Conservation (phyloP, 495 filamentous ascomycete genomes). For the Aspergillus bridgeri region DNA sequence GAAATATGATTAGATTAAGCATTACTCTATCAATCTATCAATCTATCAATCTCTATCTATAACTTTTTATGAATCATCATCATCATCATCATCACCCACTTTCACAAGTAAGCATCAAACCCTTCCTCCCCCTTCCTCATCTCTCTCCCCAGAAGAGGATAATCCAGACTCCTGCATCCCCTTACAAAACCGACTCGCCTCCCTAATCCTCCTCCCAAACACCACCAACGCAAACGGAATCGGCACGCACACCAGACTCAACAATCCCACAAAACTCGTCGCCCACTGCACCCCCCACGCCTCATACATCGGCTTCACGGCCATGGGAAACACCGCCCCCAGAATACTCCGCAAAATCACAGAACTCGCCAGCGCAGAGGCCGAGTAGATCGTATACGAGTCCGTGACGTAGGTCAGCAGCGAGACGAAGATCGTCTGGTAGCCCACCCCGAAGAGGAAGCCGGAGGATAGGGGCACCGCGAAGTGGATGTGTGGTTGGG, state of each 20-base stretch:
- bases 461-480: slow-evolving; percentile 63
- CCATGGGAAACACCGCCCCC: slow-evolving; percentile 53
- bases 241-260: slow-evolving; percentile 37
- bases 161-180: slow-evolving; percentile 15
- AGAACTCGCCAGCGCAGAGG: slow-evolving; percentile 64
- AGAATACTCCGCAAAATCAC: slow-evolving; percentile 57
- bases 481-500: slow-evolving; percentile 53
- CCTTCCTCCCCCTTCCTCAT: no score
- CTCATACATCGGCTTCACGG: slow-evolving; percentile 38
- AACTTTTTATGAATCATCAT: no score
- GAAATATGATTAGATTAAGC: no score
- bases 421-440: slow-evolving; percentile 62
- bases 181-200: slow-evolving; percentile 41
- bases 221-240: slow-evolving; percentile 41
- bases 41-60: no score
- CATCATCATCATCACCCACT: no score
- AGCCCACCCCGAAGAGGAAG: slow-evolving; percentile 66
- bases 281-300: slow-evolving; percentile 44
- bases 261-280: slow-evolving; percentile 43
- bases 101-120: background rate
- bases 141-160: no score
- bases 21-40: no score
- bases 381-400: slow-evolving; percentile 69
- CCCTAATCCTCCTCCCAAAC: slow-evolving; percentile 33
- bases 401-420: slow-evolving; percentile 75